Conservation (phyloP, 768 basidiomycete species). For the Leccinum obscurum region DNA sequence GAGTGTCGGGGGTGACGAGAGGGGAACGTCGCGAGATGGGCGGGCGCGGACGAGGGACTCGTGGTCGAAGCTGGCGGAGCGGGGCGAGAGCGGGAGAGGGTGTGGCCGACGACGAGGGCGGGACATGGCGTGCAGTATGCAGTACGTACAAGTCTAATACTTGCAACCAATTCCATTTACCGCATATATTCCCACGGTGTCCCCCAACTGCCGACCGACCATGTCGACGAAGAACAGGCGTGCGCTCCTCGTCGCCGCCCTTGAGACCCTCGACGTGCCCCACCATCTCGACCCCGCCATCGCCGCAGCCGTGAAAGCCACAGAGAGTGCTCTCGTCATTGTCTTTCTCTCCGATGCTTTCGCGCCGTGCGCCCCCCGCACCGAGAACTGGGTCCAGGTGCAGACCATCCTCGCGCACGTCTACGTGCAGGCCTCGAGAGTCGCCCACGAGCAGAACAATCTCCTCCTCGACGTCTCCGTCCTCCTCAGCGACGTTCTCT, state of each 20-base stretch:
- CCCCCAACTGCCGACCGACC: neutral
- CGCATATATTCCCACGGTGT: slow-evolving; percentile 16
- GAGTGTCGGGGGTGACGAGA: slow-evolving; percentile 27
- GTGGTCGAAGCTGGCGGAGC: slow-evolving; percentile 21
- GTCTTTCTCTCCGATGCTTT: slow-evolving; percentile 67
- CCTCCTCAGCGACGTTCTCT: slow-evolving; percentile 59
- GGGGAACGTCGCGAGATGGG: slow-evolving; percentile 18
- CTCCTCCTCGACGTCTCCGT: slow-evolving; percentile 80
- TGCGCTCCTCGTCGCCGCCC: slow-evolving; percentile 52
- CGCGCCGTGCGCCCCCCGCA: slow-evolving; percentile 39
- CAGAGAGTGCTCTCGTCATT: slow-evolving; percentile 55
- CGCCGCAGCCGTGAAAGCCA: slow-evolving; percentile 42
- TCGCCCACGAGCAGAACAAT: slow-evolving; percentile 65
- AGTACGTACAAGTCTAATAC: neutral
- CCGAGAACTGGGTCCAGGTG: slow-evolving; percentile 60
- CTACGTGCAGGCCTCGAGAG: slow-evolving; percentile 83
- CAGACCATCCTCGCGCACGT: slow-evolving; percentile 79
- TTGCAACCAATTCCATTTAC: neutral
- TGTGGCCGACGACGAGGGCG: neutral
- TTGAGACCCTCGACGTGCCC: slow-evolving; percentile 51
- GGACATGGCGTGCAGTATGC: neutral
- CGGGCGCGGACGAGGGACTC: slow-evolving; percentile 8
- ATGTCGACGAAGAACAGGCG: slow-evolving; percentile 13
- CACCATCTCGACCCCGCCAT: slow-evolving; percentile 58
- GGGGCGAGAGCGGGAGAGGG: neutral